Evolutionary conservation across 805 yeast species (phyloP), one percentile per base, ranked within the genome.

Genomic region (Sungouiozyma intestinalis): DNA sequence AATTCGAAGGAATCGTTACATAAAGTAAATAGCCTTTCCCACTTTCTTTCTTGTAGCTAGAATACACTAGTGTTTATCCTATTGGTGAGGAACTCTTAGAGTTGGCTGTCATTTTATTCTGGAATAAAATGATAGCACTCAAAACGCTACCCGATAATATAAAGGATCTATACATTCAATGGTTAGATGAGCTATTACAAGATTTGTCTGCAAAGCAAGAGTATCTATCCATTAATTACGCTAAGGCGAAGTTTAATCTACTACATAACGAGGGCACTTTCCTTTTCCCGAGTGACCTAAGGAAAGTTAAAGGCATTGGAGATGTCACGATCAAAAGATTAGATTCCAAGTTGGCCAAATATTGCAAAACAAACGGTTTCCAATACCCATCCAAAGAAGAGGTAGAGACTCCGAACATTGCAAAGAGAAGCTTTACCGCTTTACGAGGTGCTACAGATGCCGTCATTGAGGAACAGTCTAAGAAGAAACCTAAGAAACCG

Each of bases 271-370:
- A 72, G 0, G 68, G 59, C 0, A 63, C 66, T 11, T 68, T 84
- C 19, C 51, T 55, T 29, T 73, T 73, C 44, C 84, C 92, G 1
- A 62, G 64, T 27, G 79, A 83, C 40, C 65, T 90, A 36, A 59
- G 62, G 14, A 67, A 69, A 49, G 68, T 90, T 35, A 79, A 73
- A 43, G 82, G 68, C 37, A 71, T 90, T 31, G 97, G 97, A 1
- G 80, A 76, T 11, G 77, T 79, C 43, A 77, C 84, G 6, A 76
- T 83, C 29, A 63, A 58, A 2, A 53, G 62, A 21, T 62, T 90
- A 43, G 66, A 69, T 19, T 58, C 64, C 34, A 70, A 68, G 46
- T 60, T 85, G 18, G 48, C 58, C 11, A 53, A 54, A 2, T 72
- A 85, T 60, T 86, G 95, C 53, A 51, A 61, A n/a, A 74, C 70